Percentiles rank a stretch among this genome's conserved stretches.
These are phyloP conservation scores for Cryphonectria parasitica DNA, from an alignment of 2,329 filamentous ascomycete genomes.

Conservation along the genomic window DNA sequence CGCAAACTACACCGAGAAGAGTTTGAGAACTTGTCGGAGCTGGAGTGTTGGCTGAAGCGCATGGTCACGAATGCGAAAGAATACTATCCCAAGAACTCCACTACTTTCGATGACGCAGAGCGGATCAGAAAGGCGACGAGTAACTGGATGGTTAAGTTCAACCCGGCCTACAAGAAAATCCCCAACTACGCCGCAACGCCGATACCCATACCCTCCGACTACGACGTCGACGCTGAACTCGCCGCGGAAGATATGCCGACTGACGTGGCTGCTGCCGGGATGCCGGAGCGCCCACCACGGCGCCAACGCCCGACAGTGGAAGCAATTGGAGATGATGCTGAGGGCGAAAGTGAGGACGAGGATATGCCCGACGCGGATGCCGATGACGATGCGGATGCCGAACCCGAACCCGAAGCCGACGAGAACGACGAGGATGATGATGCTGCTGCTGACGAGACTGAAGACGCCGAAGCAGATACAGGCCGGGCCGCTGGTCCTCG, in stretches of 20 bases:
- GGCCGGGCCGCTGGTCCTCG: constrained; percentile 22
- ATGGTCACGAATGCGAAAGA: constrained; percentile 88
- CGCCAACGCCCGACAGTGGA: constrained; percentile 22
- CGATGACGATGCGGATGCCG: constrained; percentile 39
- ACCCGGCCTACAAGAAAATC: constrained; percentile 75
- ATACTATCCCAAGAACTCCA: constrained; percentile 74
- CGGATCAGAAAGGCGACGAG: constrained; percentile 83
- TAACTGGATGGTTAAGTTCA: constrained; percentile 85
- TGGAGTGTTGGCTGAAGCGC: constrained; percentile 86
- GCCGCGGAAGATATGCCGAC: constrained; percentile 23
- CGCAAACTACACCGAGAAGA: constrained; percentile 69
- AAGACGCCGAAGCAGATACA: constrained; percentile 35
- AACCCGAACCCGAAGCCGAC: constrained; percentile 38
- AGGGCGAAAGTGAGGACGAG: constrained; percentile 36
- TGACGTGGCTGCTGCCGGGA: constrained; percentile 17
- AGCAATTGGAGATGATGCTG: constrained; percentile 31
- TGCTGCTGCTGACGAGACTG: constrained; percentile 41
- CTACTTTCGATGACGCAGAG: constrained; percentile 82
- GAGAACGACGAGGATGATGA: constrained; percentile 37
- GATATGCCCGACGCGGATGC: constrained; percentile 39
- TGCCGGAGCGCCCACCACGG: constrained; percentile 29
- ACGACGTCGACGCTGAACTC: constrained; percentile 31
- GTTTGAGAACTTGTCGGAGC: constrained; percentile 71
- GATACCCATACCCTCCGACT: constrained; percentile 70
- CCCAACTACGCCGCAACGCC: constrained; percentile 71